Conservation (phyloP, 345 rosid species). For the Eucalyptus sp. region DNA sequence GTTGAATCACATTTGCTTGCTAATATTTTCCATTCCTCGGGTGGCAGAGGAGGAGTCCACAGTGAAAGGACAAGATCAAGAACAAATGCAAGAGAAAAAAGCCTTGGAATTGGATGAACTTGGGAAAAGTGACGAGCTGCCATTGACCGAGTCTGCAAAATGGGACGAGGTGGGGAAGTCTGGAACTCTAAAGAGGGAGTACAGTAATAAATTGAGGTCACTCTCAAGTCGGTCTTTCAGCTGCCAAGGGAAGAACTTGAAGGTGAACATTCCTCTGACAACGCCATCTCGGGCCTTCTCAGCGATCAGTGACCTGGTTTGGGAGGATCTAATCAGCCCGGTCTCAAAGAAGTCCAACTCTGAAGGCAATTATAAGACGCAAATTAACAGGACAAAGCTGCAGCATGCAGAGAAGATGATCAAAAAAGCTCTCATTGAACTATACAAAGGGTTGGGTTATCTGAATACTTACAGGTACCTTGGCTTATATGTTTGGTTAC, state of each 20-base stretch:
- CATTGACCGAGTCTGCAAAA: constrained; percentile 22
- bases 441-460: constrained; percentile 77
- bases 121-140: constrained; percentile 15
- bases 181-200: constrained; percentile 32
- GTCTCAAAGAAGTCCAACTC: constrained; percentile 48
- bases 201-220: constrained; percentile 29
- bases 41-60: constrained; percentile 60
- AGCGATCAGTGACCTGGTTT: constrained; percentile 56
- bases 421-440: constrained; percentile 70
- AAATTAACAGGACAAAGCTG: constrained; percentile 63
- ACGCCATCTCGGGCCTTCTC: constrained; percentile 76
- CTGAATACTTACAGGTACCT: constrained; percentile 76
- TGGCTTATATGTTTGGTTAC: background rate
- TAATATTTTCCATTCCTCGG: background rate
- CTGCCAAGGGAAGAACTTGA: constrained; percentile 67
- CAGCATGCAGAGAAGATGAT: constrained; percentile 94
- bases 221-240: constrained; percentile 45
- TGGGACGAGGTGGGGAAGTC: constrained; percentile 35
- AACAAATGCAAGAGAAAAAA: constrained; percentile 24
- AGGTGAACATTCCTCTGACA: constrained; percentile 72
- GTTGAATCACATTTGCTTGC: background rate
- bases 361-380: constrained; percentile 38
- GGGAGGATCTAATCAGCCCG: constrained; percentile 63
- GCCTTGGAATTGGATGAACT: constrained; percentile 10
- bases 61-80: constrained; percentile 48